A percentile compares a stretch with the other conserved stretches of the same genome.
phyloP scores from a whole-genome alignment of 768 basidiomycete genomes.

The Cubamyces sp. region DNA sequence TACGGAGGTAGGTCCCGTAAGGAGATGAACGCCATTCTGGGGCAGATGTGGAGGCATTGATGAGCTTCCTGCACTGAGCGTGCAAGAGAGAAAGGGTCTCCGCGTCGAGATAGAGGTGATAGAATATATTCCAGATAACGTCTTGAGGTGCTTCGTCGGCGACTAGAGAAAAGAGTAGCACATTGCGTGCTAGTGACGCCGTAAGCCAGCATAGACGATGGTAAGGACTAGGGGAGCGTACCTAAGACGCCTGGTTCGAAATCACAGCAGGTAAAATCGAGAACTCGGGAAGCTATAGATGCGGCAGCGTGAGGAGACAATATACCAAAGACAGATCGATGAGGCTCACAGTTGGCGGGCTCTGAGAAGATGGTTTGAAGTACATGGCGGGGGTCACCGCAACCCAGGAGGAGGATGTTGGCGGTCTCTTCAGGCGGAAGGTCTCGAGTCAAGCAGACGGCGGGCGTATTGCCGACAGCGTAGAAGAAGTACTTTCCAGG shows the following conservation, averaged over 20 bases:
- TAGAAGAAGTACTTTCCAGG: slow-evolving; percentile 55
- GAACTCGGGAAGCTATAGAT: background rate
- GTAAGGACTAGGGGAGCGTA: background rate
- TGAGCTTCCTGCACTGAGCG: slow-evolving; percentile 18
- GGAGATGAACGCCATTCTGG: slow-evolving; percentile 15
- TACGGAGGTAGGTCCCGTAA: slow-evolving; percentile 12
- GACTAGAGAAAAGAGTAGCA: slow-evolving; percentile 21
- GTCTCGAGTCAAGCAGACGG: slow-evolving; percentile 51
- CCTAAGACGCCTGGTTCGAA: slow-evolving; percentile 25
- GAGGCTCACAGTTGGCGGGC: background rate
- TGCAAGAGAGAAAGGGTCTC: background rate
- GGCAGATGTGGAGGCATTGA: slow-evolving; percentile 1
- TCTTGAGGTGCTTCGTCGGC: background rate
- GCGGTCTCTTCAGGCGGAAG: slow-evolving; percentile 52
- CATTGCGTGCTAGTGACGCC: slow-evolving; percentile 22
- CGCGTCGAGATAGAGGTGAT: slow-evolving; percentile 23
- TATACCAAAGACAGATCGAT: background rate
- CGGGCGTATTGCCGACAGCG: slow-evolving; percentile 61
- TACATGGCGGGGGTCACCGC: slow-evolving; percentile 27
- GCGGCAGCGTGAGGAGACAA: background rate
- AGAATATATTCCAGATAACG: slow-evolving; percentile 24
- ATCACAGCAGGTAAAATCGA: slow-evolving; percentile 28
- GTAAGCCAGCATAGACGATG: background rate
- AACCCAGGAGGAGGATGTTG: slow-evolving; percentile 41
- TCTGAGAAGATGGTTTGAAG: slow-evolving; percentile 24